Percentiles rank a stretch among this genome's conserved stretches.
Evolutionary conservation across 768 basidiomycete genomes (phyloP).

Genomic region (Phylloporus sp.): DNA sequence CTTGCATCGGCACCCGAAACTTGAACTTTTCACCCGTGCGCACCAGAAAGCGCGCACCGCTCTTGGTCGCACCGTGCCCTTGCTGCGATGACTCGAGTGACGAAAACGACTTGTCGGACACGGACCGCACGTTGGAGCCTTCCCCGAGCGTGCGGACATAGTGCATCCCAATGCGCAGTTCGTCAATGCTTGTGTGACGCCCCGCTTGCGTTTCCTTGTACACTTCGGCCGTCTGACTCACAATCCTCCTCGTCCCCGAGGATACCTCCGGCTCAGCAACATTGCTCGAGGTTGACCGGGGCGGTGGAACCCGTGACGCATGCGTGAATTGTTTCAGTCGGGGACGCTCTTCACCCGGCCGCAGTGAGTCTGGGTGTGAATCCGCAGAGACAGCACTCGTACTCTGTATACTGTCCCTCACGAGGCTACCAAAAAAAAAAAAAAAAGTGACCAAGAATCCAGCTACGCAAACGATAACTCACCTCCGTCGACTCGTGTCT

Average conservation of each 20-base stretch:
- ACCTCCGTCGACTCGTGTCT: slow-evolving; percentile 27
- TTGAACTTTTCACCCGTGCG: slow-evolving; percentile 57
- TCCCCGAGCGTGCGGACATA: slow-evolving; percentile 69
- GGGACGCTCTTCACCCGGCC: slow-evolving; percentile 40
- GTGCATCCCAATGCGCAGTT: slow-evolving; percentile 63
- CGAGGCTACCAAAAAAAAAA: slow-evolving; percentile 31
- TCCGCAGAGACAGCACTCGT: slow-evolving; percentile 35
- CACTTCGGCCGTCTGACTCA: slow-evolving; percentile 66
- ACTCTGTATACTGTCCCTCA: slow-evolving; percentile 53
- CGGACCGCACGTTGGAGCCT: slow-evolving; percentile 36
- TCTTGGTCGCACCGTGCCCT: slow-evolving; percentile 25
- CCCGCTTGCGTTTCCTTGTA: slow-evolving; percentile 36
- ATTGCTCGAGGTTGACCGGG: slow-evolving; percentile 40
- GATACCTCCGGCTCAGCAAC: slow-evolving; percentile 19
- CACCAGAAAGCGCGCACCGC: slow-evolving; percentile 42
- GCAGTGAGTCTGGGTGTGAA: slow-evolving; percentile 32
- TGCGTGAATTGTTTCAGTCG: slow-evolving; percentile 71
- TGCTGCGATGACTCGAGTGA: slow-evolving; percentile 59
- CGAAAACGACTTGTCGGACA: slow-evolving; percentile 49
- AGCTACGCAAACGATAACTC: background rate
- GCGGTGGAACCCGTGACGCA: slow-evolving; percentile 61
- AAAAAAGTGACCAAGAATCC: slow-evolving; percentile 17
- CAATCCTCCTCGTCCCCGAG: slow-evolving; percentile 38
- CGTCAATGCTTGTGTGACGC: slow-evolving; percentile 50
- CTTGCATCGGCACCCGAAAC: slow-evolving; percentile 47